Evolutionary conservation across 768 basidiomycete genomes (phyloP).

Genomic region (Gymnopilus junonius): DNA sequence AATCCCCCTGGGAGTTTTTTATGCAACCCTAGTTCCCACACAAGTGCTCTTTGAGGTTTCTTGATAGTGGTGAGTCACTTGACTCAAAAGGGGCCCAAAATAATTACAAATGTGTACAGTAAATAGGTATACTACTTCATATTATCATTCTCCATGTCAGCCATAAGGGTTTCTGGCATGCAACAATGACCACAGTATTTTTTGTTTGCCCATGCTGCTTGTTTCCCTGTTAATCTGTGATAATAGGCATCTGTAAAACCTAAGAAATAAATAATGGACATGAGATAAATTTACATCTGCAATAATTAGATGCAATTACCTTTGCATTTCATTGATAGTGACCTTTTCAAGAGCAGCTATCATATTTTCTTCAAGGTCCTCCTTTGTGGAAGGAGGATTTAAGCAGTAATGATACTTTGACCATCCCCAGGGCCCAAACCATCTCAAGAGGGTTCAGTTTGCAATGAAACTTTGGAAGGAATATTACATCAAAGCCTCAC

Average conservation of each 20-base stretch:
- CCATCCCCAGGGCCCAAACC: constrained; percentile 38
- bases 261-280: not conserved
- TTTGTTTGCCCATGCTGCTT: constrained; percentile 28
- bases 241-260: not conserved
- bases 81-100: no score
- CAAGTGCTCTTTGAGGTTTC: no score
- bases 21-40: no score
- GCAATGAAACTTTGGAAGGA: constrained; percentile 39
- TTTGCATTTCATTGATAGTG: not conserved
- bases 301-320: not conserved
- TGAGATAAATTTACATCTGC: not conserved
- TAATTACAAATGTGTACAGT: no score
- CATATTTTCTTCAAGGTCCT: not conserved
- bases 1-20: no score
- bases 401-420: constrained; percentile 5
- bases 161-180: no score
- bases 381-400: not conserved
- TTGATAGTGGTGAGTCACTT: no score
- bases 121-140: no score
- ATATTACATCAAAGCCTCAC: constrained; percentile 24
- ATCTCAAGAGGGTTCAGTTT: constrained; percentile 40
- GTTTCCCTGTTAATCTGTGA: not conserved
- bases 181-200: no score
- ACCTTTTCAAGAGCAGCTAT: not conserved
- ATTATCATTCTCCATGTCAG: no score